These are phyloP conservation scores for Strobilomyces echinocephalus DNA, from an alignment of 768 basidiomycete species.

Conservation along the genomic window DNA sequence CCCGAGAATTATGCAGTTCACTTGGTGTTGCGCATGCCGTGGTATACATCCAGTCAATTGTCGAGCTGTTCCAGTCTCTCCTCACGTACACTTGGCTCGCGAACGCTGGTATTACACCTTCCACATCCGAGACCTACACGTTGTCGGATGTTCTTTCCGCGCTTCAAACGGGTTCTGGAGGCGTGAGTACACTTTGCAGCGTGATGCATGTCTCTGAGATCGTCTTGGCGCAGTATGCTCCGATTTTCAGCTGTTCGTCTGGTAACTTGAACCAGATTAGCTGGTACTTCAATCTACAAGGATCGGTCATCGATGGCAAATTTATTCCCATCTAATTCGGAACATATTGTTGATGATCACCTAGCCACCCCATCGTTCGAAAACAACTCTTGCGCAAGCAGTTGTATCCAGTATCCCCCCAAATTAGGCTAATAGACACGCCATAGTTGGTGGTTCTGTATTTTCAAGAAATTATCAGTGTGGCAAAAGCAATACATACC, in stretches of 20 bases:
- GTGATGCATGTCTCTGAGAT: background rate
- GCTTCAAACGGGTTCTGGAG: constrained; percentile 51
- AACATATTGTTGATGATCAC: background rate
- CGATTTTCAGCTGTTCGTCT: no score
- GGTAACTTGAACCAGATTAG: constrained; percentile 41
- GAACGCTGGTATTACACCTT: constrained; percentile 70
- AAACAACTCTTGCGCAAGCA: constrained; percentile 44
- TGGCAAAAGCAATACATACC: background rate
- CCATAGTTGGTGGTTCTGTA: background rate
- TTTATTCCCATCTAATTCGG: constrained; percentile 43
- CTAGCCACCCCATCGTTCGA: constrained; percentile 49
- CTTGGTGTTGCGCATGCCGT: constrained; percentile 47
- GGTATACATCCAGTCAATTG: constrained; percentile 56
- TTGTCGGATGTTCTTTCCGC: constrained; percentile 51
- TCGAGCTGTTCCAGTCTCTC: constrained; percentile 57
- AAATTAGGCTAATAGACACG: constrained; percentile 6
- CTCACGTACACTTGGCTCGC: constrained; percentile 73
- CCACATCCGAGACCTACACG: constrained; percentile 51
- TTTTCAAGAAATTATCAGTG: background rate
- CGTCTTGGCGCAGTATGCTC: no score
- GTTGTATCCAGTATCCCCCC: constrained; percentile 52
- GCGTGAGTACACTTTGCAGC: constrained; percentile 21
- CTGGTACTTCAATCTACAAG: constrained; percentile 63
- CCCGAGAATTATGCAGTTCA: background rate
- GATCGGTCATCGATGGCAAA: constrained; percentile 61